Conservation (phyloP, 2,329 filamentous ascomycete species). For the Dothistroma pini region DNA sequence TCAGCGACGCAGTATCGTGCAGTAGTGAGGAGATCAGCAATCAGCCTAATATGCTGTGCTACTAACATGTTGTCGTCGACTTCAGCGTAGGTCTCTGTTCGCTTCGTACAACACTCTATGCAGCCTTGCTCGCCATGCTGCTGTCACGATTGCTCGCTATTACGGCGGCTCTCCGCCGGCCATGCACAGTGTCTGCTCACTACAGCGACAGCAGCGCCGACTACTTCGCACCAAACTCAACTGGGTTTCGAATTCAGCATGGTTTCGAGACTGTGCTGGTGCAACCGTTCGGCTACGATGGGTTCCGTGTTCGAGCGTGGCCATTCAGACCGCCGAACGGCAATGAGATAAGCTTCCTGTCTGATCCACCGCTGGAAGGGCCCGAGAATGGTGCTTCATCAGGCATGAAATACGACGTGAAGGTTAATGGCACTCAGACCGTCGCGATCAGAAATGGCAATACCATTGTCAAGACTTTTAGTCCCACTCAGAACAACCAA, state of each 20-base stretch:
- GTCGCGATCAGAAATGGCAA: slow-evolving; percentile 38
- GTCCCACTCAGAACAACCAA: slow-evolving; percentile 29
- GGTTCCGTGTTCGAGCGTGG: slow-evolving; percentile 41
- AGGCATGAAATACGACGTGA: slow-evolving; percentile 35
- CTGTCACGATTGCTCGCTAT: background rate
- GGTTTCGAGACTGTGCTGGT: slow-evolving; percentile 40
- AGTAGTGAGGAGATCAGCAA: background rate
- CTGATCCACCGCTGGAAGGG: slow-evolving; percentile 40
- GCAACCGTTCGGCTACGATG: slow-evolving; percentile 41
- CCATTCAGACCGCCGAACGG: slow-evolving; percentile 37
- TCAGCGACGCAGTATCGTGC: background rate
- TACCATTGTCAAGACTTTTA: slow-evolving; percentile 35
- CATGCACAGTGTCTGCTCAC: background rate
- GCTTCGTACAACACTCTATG: background rate
- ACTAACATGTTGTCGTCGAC: background rate
- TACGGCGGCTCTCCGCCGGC: background rate
- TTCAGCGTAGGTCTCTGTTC: background rate
- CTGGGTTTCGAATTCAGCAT: slow-evolving; percentile 37
- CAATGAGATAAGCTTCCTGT: slow-evolving; percentile 39
- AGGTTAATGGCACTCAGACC: slow-evolving; percentile 33
- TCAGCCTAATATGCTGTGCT: background rate
- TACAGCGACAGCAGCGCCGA: background rate
- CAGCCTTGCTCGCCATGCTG: background rate
- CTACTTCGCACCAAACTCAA: slow-evolving; percentile 26
- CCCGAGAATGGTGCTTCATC: slow-evolving; percentile 33